phyloP scores from a whole-genome alignment of 164 flowering plant species.

The Euptelea pleiosperma region DNA sequence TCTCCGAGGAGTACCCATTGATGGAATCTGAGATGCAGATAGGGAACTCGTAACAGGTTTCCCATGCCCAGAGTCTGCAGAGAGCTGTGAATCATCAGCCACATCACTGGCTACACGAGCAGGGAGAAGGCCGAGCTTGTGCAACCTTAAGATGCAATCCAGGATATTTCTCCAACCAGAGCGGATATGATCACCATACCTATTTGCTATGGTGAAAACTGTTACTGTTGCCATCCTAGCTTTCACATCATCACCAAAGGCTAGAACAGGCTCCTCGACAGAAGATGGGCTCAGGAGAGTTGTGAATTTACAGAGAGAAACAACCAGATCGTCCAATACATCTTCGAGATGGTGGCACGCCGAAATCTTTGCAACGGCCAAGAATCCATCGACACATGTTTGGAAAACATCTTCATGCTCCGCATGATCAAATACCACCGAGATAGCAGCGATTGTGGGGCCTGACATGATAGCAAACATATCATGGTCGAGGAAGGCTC shows the following conservation, averaged over 20 bases:
- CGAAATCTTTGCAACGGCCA: constrained; percentile 38
- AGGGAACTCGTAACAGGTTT: constrained; percentile 21
- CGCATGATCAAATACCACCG: constrained; percentile 39
- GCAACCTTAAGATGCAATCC: constrained; percentile 37
- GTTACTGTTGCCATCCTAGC: constrained; percentile 39
- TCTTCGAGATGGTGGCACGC: constrained; percentile 32
- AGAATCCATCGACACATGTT: constrained; percentile 34
- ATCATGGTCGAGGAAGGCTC: constrained; percentile 34
- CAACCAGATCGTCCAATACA: constrained; percentile 36
- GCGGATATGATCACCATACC: constrained; percentile 37
- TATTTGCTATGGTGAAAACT: constrained; percentile 36
- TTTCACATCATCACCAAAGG: constrained; percentile 32
- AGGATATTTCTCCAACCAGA: constrained; percentile 38
- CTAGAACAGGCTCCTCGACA: constrained; percentile 29
- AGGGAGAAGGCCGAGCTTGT: constrained; percentile 36
- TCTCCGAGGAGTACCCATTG: constrained; percentile 23
- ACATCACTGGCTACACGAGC: constrained; percentile 24
- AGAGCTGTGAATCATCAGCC: constrained; percentile 19
- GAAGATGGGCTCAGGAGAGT: constrained; percentile 29
- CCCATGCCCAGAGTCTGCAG: constrained; percentile 21
- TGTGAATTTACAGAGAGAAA: constrained; percentile 40
- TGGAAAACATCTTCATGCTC: constrained; percentile 32
- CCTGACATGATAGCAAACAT: constrained; percentile 40
- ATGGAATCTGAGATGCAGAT: constrained; percentile 22
- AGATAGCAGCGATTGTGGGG: constrained; percentile 42